phyloP scores from a whole-genome alignment of 2,329 filamentous ascomycete species.

The Fusarium decemcellulare region DNA sequence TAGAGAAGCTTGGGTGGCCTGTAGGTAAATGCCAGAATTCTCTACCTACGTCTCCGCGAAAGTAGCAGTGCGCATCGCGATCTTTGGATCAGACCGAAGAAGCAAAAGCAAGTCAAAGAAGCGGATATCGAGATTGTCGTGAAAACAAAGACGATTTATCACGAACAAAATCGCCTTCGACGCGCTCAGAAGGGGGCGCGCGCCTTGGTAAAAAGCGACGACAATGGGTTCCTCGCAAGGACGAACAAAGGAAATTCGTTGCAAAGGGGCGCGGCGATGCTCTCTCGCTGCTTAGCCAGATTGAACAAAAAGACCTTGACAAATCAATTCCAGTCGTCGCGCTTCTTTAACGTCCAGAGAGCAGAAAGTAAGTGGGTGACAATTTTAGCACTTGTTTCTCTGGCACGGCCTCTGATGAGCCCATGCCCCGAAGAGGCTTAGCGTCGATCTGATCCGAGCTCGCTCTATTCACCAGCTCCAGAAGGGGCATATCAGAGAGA shows the following conservation, averaged over 20 bases:
- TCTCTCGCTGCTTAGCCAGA: background rate
- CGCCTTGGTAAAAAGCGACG: background rate
- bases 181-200: background rate
- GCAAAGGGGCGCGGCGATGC: background rate
- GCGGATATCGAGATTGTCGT: background rate
- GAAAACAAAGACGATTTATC: background rate
- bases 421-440: background rate
- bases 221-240: conserved; percentile 4
- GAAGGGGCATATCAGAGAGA: too few species aligned
- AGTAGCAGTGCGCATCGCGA: background rate
- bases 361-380: conserved; percentile 2
- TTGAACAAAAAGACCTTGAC: background rate
- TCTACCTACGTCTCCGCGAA: background rate
- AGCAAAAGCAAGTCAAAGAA: background rate
- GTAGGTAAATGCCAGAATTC: background rate
- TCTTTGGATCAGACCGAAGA: background rate
- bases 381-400: background rate
- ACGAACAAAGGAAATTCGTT: background rate
- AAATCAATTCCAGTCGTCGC: background rate
- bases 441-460: background rate
- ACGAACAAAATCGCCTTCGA: background rate
- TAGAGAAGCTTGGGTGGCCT: background rate
- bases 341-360: conserved; percentile 4
- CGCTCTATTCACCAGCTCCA: too few species aligned
- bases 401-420: background rate